Conservation (phyloP, 2,329 filamentous ascomycete species). For the Arthrobotrys sphaeroides region DNA sequence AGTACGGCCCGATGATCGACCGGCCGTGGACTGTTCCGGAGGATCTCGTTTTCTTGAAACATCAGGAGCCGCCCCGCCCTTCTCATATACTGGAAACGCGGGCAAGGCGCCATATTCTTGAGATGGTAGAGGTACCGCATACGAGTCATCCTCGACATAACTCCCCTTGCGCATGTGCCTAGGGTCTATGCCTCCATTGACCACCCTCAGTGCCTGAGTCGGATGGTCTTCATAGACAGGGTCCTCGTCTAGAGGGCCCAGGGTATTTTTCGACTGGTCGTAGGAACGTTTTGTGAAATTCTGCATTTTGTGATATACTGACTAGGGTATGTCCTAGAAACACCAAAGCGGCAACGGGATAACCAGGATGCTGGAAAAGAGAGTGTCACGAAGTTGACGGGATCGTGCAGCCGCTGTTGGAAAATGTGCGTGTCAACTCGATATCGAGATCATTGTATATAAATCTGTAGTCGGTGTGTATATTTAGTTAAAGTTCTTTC, state of each 20-base stretch:
- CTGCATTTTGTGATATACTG: constrained; percentile 33
- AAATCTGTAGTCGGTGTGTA: constrained; percentile 12
- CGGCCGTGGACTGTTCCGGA: constrained; percentile 18
- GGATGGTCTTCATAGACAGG: constrained; percentile 45
- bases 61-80: constrained; percentile 44
- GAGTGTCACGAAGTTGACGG: constrained; percentile 45
- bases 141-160: constrained; percentile 47
- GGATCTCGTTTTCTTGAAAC: constrained; percentile 48
- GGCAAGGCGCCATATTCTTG: constrained; percentile 38
- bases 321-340: constrained; percentile 9
- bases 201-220: constrained; percentile 27
- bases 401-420: constrained; percentile 47
- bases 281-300: constrained; percentile 48
- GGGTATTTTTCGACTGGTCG: constrained; percentile 36
- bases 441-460: constrained; percentile 51
- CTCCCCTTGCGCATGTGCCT: constrained; percentile 51
- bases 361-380: constrained; percentile 28
- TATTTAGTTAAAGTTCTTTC: constrained; percentile 23
- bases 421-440: constrained; percentile 49
- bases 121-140: constrained; percentile 34
- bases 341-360: not conserved
- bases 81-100: constrained; percentile 32
- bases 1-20: constrained; percentile 21
- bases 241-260: constrained; percentile 42
- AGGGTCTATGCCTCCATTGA: constrained; percentile 48